phyloP scores from a whole-genome alignment of 257 asterid species.

The Hygrophila difformis region DNA sequence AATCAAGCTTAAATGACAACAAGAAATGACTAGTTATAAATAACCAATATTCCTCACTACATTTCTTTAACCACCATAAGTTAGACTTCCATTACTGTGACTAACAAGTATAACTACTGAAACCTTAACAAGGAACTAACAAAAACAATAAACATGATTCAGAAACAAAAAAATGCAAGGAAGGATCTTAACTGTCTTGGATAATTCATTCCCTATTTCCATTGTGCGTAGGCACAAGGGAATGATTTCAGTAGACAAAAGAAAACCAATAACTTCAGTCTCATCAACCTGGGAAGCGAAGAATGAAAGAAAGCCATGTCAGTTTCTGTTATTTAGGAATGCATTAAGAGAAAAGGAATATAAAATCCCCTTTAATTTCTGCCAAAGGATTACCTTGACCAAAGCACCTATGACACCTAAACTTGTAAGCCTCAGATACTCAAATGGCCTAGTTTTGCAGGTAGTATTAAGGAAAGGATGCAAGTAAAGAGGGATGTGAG shows the following conservation, averaged over 20 bases:
- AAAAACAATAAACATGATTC: conserved; percentile 6
- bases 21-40: too few relatives aligned
- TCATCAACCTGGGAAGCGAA: conserved; percentile 67
- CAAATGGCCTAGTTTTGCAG: conserved; percentile 89
- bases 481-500: conserved; percentile 79
- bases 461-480: conserved; percentile 92
- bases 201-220: conserved; percentile 96
- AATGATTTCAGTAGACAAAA: conserved; percentile 88
- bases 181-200: conserved; percentile 75
- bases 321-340: neutral
- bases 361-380: conserved; percentile 3
- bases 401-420: conserved; percentile 94
- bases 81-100: neutral
- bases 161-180: conserved; percentile 3
- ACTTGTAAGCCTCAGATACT: conserved; percentile 91
- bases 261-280: conserved; percentile 83
- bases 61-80: conserved; percentile 13
- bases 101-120: neutral
- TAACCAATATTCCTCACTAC: too few relatives aligned
- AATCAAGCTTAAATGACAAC: too few relatives aligned
- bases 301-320: conserved; percentile 2
- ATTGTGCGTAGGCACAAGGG: conserved; percentile 91
- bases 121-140: conserved; percentile 3
- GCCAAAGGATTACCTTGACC: conserved; percentile 65
- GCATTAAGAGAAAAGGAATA: neutral